phyloP scores from a whole-genome alignment of 768 basidiomycete genomes.

The Suillus plorans region DNA sequence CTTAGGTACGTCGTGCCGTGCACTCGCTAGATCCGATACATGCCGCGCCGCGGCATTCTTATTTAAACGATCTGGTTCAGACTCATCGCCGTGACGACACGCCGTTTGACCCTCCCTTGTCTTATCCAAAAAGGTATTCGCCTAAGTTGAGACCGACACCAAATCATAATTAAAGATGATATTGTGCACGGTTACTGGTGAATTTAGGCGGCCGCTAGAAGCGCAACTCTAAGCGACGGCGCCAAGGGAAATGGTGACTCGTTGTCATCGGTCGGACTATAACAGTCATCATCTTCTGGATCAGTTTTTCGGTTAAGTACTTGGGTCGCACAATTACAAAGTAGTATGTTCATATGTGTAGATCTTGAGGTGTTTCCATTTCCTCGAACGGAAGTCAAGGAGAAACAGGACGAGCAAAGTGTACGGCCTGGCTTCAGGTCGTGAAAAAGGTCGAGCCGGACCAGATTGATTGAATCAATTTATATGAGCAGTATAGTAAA shows the following conservation, averaged over 20 bases:
- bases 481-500: background rate
- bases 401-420: background rate
- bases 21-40: background rate
- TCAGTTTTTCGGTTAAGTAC: background rate
- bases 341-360: constrained; percentile 24
- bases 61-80: background rate
- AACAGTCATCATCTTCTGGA: constrained; percentile 14
- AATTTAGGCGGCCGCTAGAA: background rate
- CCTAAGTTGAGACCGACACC: background rate
- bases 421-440: background rate
- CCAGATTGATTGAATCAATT: background rate
- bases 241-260: constrained; percentile 18
- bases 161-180: background rate
- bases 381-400: background rate
- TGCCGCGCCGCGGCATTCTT: background rate
- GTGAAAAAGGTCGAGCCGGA: background rate
- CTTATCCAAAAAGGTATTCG: background rate
- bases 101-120: background rate
- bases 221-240: background rate
- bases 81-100: background rate
- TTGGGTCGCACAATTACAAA: constrained; percentile 21
- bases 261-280: background rate
- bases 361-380: constrained; percentile 13
- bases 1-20: background rate
- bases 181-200: background rate